Base-by-base conservation (phyloP, 2,329 filamentous ascomycete genomes). In the Phialemoniopsis sp. region DNA sequence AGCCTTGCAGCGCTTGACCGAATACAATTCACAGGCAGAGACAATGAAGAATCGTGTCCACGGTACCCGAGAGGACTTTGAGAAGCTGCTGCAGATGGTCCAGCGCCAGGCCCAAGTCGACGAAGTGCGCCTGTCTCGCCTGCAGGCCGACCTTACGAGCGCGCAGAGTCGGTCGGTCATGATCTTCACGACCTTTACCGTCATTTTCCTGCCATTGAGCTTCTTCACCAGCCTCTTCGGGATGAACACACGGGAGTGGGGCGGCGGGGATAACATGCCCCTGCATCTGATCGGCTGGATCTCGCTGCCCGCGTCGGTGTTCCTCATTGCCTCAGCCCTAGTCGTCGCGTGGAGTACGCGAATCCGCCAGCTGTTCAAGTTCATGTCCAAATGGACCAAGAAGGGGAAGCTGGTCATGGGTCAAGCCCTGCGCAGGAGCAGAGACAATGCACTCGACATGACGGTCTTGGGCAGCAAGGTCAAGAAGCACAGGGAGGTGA, bases 1-100 rank as follows among this genome's bases (percentile, higher is more conserved):
- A 34, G 74, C 77, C 0, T 59, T 78, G 29, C 59, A 60, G 17
- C 66, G 70, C 29, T 55, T 82, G 3, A 66, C 67, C 2, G 76
- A 78, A 38, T 82, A 82, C 51, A 66, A 65, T 13, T 65, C 67
- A 14, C 70, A 75, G 40, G 64, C 75, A 1, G 58, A 60, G 3
- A 75, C 80, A 37, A 82, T 83, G 79, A 62, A 73, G 7, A 63
- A 69, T 29, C 65, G 77, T 13, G 77, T 80, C 2, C 68, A 73
- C 10, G 62, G 64, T 4, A 79, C 78, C 3, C 67, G 78, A 30
- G 76, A 75, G 33, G 78, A 81, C 45, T 82, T 81, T 45, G 78
- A 82, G 48, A 81, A 81, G 45, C 66, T 83, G 7, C 71, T 83
- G 10, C 77, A 82, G 54, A 79, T 83, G 68, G 78, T 80, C 32